Evolutionary conservation across 345 rosid genomes (phyloP).

Genomic region (Mallotus nudiflorus): DNA sequence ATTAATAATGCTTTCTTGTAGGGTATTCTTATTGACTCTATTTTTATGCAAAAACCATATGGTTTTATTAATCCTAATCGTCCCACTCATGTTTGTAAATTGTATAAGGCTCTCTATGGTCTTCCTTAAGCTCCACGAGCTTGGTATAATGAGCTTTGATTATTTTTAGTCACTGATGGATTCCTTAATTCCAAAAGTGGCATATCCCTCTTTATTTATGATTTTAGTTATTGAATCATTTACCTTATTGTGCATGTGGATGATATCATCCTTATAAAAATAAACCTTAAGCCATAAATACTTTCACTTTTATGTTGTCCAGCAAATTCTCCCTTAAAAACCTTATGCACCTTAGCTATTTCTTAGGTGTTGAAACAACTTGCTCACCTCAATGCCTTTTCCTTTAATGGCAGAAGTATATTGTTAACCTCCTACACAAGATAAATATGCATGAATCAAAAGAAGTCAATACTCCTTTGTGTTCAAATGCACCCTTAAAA

Average conservation of each 20-base stretch:
- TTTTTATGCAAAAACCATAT: not conserved
- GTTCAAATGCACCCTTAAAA: not conserved
- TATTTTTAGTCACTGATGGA: not conserved
- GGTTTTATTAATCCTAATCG: not conserved
- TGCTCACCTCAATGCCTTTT: not conserved
- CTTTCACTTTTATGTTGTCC: not conserved
- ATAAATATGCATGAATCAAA: not conserved
- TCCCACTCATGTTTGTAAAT: not conserved
- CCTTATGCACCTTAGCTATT: not conserved
- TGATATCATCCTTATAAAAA: not conserved
- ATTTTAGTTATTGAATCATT: not conserved
- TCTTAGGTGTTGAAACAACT: not conserved
- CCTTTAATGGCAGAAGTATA: not conserved
- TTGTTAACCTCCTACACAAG: not conserved
- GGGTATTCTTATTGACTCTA: not conserved
- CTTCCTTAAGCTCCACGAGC: not conserved
- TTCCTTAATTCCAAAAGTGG: not conserved
- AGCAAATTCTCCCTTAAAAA: not conserved
- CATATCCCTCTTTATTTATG: not conserved
- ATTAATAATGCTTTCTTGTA: not conserved
- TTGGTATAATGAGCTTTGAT: not conserved
- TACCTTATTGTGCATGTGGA: not conserved
- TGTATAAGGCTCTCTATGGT: not conserved
- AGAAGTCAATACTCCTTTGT: not conserved
- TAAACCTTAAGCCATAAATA: not conserved